These are phyloP conservation scores for Didymella glomerata DNA, from an alignment of 2,329 filamentous ascomycete species.

Conservation along the genomic window DNA sequence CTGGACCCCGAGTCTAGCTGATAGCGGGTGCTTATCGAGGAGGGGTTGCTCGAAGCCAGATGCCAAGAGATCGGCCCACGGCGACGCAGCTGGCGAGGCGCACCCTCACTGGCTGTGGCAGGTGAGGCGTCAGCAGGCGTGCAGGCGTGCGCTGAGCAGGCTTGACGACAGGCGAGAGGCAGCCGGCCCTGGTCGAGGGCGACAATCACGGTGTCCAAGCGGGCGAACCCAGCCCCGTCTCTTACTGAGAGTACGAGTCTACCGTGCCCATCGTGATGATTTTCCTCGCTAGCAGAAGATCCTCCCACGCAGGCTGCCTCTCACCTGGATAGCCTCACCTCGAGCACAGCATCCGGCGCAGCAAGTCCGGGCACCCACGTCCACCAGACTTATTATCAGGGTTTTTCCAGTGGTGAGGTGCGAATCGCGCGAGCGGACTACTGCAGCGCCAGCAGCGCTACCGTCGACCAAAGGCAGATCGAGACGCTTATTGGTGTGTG, in stretches of 20 bases:
- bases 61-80: slow-evolving; percentile 19
- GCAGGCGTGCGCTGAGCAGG: slow-evolving; percentile 16
- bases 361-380: slow-evolving; percentile 27
- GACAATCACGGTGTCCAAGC: slow-evolving; percentile 18
- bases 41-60: slow-evolving; percentile 32
- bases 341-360: slow-evolving; percentile 18
- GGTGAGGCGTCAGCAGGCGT: slow-evolving; percentile 28
- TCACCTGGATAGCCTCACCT: slow-evolving; percentile 14
- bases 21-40: slow-evolving; percentile 41
- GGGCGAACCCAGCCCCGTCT: slow-evolving; percentile 33
- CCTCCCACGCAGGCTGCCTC: slow-evolving; percentile 11
- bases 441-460: slow-evolving; percentile 42
- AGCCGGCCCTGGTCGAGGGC: slow-evolving; percentile 22
- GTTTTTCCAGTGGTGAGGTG: slow-evolving; percentile 25
- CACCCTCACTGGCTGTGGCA: slow-evolving; percentile 36
- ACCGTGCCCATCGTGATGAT: slow-evolving; percentile 9
- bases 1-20: slow-evolving; percentile 34
- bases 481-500: slow-evolving; percentile 23
- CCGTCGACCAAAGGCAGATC: slow-evolving; percentile 25
- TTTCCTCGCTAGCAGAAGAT: slow-evolving; percentile 21
- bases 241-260: slow-evolving; percentile 5
- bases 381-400: slow-evolving; percentile 24
- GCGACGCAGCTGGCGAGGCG: slow-evolving; percentile 13
- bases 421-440: slow-evolving; percentile 32
- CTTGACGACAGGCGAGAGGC: slow-evolving; percentile 16